phyloP scores from a whole-genome alignment of 352 stramenopile genomes.

The Globisporangium carolinianum region DNA sequence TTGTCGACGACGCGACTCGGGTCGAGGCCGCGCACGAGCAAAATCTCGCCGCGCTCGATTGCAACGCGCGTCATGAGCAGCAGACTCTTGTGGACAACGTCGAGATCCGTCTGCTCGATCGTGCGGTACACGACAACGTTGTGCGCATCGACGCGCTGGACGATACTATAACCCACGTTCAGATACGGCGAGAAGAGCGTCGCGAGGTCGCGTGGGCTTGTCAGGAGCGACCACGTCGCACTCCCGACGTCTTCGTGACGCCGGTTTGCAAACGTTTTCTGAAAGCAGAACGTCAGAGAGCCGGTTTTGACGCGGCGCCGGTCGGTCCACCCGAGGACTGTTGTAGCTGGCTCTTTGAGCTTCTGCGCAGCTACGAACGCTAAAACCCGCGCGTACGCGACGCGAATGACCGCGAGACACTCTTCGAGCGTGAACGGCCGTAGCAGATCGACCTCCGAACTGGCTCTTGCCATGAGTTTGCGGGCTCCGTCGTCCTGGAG shows the following conservation, averaged over 20 bases:
- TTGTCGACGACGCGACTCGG: conserved; percentile 29
- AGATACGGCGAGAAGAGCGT: conserved; percentile 38
- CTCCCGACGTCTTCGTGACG: conserved; percentile 17
- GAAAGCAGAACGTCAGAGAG: conserved; percentile 30
- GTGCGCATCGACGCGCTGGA: conserved; percentile 36
- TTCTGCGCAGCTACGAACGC: conserved; percentile 31
- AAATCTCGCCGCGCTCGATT: conserved; percentile 32
- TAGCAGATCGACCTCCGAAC: conserved; percentile 26
- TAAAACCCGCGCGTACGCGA: conserved; percentile 28
- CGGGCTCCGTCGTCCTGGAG: conserved; percentile 17
- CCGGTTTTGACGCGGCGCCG: conserved; percentile 17
- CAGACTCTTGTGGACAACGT: conserved; percentile 33
- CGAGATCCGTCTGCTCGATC: conserved; percentile 30
- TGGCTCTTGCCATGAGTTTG: conserved; percentile 10
- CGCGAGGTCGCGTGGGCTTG: conserved; percentile 17
- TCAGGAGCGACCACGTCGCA: conserved; percentile 25
- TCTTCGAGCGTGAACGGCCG: conserved; percentile 32
- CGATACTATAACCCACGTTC: conserved; percentile 23
- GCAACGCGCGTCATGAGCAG: conserved; percentile 41
- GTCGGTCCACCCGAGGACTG: conserved; percentile 39
- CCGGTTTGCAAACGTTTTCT: conserved; percentile 31
- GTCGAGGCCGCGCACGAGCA: conserved; percentile 29
- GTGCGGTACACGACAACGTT: conserved; percentile 36
- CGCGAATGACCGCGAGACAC: conserved; percentile 33
- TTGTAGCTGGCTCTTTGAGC: conserved; percentile 20